These are phyloP conservation scores for Sporothrix brunneoviolacea DNA, from an alignment of 2,329 filamentous ascomycete genomes.

Conservation along the genomic window DNA sequence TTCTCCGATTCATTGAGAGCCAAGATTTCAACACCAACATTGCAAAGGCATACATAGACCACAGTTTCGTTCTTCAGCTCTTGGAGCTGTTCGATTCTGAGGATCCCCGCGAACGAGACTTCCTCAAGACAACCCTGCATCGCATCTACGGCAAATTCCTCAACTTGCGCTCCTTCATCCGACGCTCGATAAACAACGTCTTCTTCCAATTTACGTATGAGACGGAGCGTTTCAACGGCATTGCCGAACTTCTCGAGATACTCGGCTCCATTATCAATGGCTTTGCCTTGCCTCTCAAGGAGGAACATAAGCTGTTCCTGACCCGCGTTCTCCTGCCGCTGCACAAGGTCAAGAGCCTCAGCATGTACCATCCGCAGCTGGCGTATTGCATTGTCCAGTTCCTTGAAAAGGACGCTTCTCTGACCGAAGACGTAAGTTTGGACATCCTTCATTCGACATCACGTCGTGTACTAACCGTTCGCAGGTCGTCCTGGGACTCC, in stretches of 20 bases:
- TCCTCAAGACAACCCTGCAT: slow-evolving; percentile 95
- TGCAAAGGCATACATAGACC: slow-evolving; percentile 96
- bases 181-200: slow-evolving; percentile 98
- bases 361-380: slow-evolving; percentile 98
- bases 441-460: not conserved
- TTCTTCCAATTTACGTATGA: slow-evolving; percentile 99
- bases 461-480: slow-evolving; percentile 17
- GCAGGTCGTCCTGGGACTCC: slow-evolving; percentile 83
- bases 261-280: slow-evolving; percentile 98
- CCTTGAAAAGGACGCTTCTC: slow-evolving; percentile 89
- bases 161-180: slow-evolving; percentile 93
- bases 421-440: slow-evolving; percentile 81
- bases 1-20: slow-evolving; percentile 96
- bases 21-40: slow-evolving; percentile 99
- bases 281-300: slow-evolving; percentile 91
- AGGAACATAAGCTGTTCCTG: slow-evolving; percentile 97
- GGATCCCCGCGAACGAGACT: slow-evolving; percentile 92
- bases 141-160: slow-evolving; percentile 98
- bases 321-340: slow-evolving; percentile 87
- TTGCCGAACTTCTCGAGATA: slow-evolving; percentile 93
- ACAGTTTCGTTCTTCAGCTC: slow-evolving; percentile 91
- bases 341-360: slow-evolving; percentile 97
- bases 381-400: slow-evolving; percentile 99
- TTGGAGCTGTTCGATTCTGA: slow-evolving; percentile 98
- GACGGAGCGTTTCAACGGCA: slow-evolving; percentile 96